Base-by-base conservation (phyloP, 345 rosid genomes). In the Theobroma cacao region DNA sequence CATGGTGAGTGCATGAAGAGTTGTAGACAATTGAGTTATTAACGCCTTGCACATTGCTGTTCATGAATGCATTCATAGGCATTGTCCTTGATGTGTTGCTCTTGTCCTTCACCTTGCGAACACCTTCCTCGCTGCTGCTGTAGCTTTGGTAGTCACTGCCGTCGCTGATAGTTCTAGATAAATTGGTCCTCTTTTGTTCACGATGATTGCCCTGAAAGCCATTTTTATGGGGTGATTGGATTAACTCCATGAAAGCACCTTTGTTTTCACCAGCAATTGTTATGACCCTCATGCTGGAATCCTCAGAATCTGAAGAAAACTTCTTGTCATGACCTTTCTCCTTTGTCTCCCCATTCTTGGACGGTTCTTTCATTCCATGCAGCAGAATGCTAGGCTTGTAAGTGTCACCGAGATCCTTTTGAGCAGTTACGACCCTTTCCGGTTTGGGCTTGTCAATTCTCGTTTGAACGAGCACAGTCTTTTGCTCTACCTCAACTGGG, bases 201-300 rank as follows among this genome's bases (percentile, higher is more conserved):
- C 33, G 38, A 45, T 71, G 63, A 26, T 38, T 70, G 20, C 86
- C 88, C 33, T 75, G 77, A 40, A 80, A 83, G 0, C 43, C 65
- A 18, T 80, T 34, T 58, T 79, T 82, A 33, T 78, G 65, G 7
- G 98, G 89, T 66, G 98, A 86, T 3, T 74, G 81, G 72, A 82
- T 67, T 7, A 96, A 78, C 85, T 91, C 94, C 99, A 96, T 96
- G 58, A 79, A 65, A 38, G 99, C 99, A 8, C 99, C 99, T 84
- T 82, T 91, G 89, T 96, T 96, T 66, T 94, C 95, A 12, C 99
- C 98, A 15, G 98, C 92, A 63, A 96, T 84, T 69, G 97, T 96
- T 26, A 96, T 89, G 45, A 94, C 84, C 80, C 88, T 84, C 81
- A 87, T 65, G 11, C 91, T 84, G 4, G 22, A 43, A 60, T 81